Evolutionary conservation across 352 stramenopile genomes (phyloP).

Genomic region (Thraustochytrium sp.): DNA sequence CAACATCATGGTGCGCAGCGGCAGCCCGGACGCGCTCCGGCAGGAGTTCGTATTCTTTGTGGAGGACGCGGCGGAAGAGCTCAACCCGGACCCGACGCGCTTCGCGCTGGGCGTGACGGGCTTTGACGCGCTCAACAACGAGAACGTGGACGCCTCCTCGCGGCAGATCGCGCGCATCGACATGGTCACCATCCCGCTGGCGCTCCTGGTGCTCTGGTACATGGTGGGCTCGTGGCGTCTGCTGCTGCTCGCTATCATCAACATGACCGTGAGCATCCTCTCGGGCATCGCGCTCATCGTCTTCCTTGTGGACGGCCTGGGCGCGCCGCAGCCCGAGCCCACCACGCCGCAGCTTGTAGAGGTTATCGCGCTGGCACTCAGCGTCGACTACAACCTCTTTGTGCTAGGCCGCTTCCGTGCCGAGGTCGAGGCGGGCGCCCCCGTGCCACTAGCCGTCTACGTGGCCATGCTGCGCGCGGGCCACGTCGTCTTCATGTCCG

Average conservation of each 20-base stretch:
- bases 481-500: constrained; percentile 50
- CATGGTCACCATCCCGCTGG: constrained; percentile 14
- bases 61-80: not conserved
- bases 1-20: constrained; percentile 3
- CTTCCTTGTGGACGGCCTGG: not conserved
- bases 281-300: not conserved
- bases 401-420: constrained; percentile 48
- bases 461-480: constrained; percentile 49
- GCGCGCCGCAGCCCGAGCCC: not conserved
- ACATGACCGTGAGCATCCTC: constrained; percentile 1
- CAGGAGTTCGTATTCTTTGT: constrained; percentile 1
- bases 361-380: constrained; percentile 52
- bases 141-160: not conserved
- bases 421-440: constrained; percentile 28
- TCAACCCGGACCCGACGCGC: not conserved
- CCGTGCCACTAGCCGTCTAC: not conserved
- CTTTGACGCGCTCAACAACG: constrained; percentile 36
- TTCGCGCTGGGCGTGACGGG: constrained; percentile 15
- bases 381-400: constrained; percentile 55
- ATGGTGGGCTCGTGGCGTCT: constrained; percentile 35
- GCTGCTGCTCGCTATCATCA: not conserved
- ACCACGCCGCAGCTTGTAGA: constrained; percentile 45
- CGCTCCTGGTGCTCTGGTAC: not conserved
- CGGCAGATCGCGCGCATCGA: constrained; percentile 6
- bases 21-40: not conserved